These are phyloP conservation scores for Maudiozyma bulderi DNA, from an alignment of 805 yeast species.

Conservation along the genomic window DNA sequence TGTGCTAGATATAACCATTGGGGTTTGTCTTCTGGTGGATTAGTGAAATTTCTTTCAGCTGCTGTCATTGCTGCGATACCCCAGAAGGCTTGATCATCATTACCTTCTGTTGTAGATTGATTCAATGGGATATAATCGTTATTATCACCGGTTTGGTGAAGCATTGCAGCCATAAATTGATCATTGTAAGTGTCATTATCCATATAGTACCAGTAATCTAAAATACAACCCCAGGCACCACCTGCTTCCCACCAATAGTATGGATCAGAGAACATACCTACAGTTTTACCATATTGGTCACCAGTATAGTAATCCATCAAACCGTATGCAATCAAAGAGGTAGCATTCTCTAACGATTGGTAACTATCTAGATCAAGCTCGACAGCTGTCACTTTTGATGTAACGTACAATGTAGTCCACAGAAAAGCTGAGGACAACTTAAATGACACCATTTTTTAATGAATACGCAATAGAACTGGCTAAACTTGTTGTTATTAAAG, in stretches of 20 bases:
- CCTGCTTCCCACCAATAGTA: conserved; percentile 99
- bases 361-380: conserved; percentile 24
- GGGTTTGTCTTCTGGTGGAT: conserved; percentile 49
- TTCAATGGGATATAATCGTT: conserved; percentile 78
- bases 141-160: conserved; percentile 64
- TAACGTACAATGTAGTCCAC: not conserved
- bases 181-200: conserved; percentile 59
- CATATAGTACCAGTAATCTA: conserved; percentile 68
- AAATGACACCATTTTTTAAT: not conserved
- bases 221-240: conserved; percentile 81
- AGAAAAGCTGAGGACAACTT: not conserved
- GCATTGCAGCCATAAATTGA: conserved; percentile 49
- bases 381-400: conserved; percentile 8
- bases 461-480: too few species aligned
- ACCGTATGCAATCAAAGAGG: conserved; percentile 56
- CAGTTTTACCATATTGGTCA: conserved; percentile 54
- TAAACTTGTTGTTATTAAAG: too few species aligned
- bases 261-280: conserved; percentile 82
- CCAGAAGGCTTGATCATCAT: conserved; percentile 98
- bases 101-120: conserved; percentile 89
- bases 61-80: conserved; percentile 89
- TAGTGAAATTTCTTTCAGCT: conserved; percentile 76
- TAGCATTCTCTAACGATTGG: conserved; percentile 36
- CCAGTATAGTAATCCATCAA: conserved; percentile 78
- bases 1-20: conserved; percentile 80